Conservation (phyloP, 768 basidiomycete genomes). For the Mycena leptocephala region DNA sequence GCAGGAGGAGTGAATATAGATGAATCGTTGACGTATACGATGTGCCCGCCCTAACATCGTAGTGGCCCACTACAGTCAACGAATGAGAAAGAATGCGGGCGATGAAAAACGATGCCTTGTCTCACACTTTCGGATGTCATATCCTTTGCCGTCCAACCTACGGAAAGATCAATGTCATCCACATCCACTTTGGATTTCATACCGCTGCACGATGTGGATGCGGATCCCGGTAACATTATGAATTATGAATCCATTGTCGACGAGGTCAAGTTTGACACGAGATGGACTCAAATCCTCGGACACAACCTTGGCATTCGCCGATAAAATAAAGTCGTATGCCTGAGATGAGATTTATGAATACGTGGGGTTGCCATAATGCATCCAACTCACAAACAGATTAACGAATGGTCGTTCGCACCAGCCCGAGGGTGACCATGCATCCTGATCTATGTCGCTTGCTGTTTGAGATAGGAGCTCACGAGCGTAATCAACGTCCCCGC, state of each 20-base stretch:
- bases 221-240: conserved; percentile 87
- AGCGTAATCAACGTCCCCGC: conserved; percentile 87
- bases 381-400: conserved; percentile 75
- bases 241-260: conserved; percentile 81
- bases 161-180: no score
- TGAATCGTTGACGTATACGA: conserved; percentile 86
- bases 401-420: conserved; percentile 83
- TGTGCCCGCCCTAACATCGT: conserved; percentile 86
- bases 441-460: conserved; percentile 66
- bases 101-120: conserved; percentile 41
- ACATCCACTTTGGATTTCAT: background rate
- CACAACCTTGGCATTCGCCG: conserved; percentile 67
- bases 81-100: background rate
- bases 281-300: conserved; percentile 83
- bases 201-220: conserved; percentile 77
- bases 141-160: conserved; percentile 86
- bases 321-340: conserved; percentile 90
- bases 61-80: conserved; percentile 80
- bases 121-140: conserved; percentile 87
- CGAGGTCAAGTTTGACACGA: conserved; percentile 72
- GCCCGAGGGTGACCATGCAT: conserved; percentile 77
- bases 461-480: conserved; percentile 75
- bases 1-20: conserved; percentile 54
- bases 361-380: background rate
- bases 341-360: conserved; percentile 45